These are phyloP conservation scores for Candida sithepensis DNA, from an alignment of 805 yeast species.

Conservation along the genomic window DNA sequence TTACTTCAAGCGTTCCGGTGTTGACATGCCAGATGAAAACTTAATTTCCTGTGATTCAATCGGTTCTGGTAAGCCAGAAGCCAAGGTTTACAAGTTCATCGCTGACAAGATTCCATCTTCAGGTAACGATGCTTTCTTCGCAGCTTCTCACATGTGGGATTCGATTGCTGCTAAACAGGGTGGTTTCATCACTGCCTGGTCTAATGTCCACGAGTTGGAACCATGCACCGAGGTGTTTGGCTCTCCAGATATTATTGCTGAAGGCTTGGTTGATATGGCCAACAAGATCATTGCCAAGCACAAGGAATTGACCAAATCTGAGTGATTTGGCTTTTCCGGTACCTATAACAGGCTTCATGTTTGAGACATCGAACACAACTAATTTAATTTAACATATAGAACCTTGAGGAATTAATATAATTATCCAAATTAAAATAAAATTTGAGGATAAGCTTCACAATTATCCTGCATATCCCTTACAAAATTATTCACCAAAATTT, in stretches of 20 bases:
- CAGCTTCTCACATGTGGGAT: conserved; percentile 34
- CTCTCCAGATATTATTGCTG: conserved; percentile 27
- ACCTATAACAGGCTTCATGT: too few relatives aligned
- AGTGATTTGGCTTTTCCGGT: background rate
- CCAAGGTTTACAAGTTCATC: conserved; percentile 26
- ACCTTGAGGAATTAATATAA: too few relatives aligned
- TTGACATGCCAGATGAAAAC: conserved; percentile 28
- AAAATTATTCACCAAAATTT: too few relatives aligned
- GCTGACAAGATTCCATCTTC: conserved; percentile 22
- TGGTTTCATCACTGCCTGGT: conserved; percentile 31
- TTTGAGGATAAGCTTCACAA: too few relatives aligned
- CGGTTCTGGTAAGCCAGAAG: conserved; percentile 30
- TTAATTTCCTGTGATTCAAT: conserved; percentile 30
- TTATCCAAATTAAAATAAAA: too few relatives aligned
- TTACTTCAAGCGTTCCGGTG: conserved; percentile 24
- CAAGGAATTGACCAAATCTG: conserved; percentile 4
- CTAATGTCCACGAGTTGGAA: conserved; percentile 27
- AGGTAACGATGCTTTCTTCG: conserved; percentile 30
- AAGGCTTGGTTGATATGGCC: conserved; percentile 29
- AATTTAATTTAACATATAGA: background rate
- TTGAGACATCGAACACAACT: background rate
- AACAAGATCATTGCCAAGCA: conserved; percentile 24
- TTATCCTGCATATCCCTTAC: too few relatives aligned
- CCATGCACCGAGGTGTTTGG: conserved; percentile 31
- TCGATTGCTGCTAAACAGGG: conserved; percentile 30